Evolutionary conservation across 73 alveolate species (phyloP).

Genomic region (Breviolum minutum): DNA sequence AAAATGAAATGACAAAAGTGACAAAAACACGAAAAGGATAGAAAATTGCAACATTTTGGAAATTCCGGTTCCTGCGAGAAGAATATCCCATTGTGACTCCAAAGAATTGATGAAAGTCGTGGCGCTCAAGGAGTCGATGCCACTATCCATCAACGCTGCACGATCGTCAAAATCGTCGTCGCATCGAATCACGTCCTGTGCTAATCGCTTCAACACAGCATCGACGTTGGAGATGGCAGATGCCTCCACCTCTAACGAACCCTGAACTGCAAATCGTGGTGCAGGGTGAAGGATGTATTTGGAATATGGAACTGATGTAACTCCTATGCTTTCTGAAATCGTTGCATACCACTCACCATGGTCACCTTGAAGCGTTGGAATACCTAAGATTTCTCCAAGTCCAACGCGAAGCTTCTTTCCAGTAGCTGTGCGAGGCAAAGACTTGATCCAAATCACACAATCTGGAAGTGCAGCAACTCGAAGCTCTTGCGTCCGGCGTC

Average conservation of each 20-base stretch:
- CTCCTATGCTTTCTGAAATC: neutral
- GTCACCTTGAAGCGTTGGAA: constrained; percentile 25
- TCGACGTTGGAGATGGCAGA: neutral
- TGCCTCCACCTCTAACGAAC: no score
- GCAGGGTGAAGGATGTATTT: neutral
- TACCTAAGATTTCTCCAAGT: constrained; percentile 21
- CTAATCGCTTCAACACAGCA: neutral
- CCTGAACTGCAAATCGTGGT: neutral
- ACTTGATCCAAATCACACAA: constrained; percentile 33
- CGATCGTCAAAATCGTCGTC: neutral
- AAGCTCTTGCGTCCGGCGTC: constrained; percentile 62
- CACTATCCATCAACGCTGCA: constrained; percentile 23
- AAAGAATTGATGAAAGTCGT: constrained; percentile 15
- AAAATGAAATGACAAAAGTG: no score
- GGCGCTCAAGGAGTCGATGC: constrained; percentile 48
- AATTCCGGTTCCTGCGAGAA: neutral
- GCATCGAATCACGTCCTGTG: neutral
- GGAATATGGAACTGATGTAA: neutral
- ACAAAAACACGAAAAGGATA: neutral
- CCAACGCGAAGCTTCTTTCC: constrained; percentile 72
- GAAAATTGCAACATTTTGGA: neutral
- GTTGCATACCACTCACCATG: constrained; percentile 43
- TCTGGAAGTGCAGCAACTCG: constrained; percentile 51
- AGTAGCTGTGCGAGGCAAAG: constrained; percentile 49
- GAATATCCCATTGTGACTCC: neutral